These are phyloP conservation scores for Agaricus subrufescens DNA, from an alignment of 768 basidiomycete genomes.

Conservation along the genomic window DNA sequence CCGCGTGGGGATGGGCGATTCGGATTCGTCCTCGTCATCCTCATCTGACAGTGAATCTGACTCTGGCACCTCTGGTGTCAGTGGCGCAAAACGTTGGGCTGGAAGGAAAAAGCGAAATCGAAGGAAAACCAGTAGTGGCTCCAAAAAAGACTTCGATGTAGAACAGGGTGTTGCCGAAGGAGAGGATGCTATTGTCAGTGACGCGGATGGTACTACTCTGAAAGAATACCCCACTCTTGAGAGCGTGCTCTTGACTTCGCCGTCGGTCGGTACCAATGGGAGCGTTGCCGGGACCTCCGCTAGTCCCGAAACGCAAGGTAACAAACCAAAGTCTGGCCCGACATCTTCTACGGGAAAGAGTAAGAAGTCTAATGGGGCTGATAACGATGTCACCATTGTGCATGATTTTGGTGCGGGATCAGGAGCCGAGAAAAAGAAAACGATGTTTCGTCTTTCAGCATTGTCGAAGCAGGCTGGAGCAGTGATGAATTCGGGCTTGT, in stretches of 20 bases:
- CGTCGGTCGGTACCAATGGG: neutral
- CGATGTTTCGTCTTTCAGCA: constrained; percentile 30
- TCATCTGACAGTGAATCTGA: constrained; percentile 27
- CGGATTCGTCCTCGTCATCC: constrained; percentile 42
- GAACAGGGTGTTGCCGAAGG: neutral
- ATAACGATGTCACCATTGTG: neutral
- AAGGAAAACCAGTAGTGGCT: constrained; percentile 11
- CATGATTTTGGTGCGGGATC: neutral
- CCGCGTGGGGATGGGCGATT: constrained; percentile 69
- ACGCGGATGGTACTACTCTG: constrained; percentile 25
- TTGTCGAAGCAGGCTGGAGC: constrained; percentile 35
- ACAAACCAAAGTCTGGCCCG: neutral
- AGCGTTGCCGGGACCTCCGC: too few relatives aligned
- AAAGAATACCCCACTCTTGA: constrained; percentile 11
- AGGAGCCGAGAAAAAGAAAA: constrained; percentile 16
- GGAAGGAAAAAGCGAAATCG: constrained; percentile 10
- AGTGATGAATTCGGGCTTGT: constrained; percentile 40
- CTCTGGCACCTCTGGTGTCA: constrained; percentile 6
- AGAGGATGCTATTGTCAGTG: constrained; percentile 6
- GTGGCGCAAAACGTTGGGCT: constrained; percentile 3
- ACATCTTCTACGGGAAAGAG: neutral
- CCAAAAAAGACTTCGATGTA: neutral
- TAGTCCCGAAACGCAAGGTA: neutral
- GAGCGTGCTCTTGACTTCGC: constrained; percentile 14
- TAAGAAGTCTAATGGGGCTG: neutral